Evolutionary conservation across 1,284 basidiomycete species (phyloP), one percentile per base, ranked within the genome.

Genomic region (Pascua sp.): DNA sequence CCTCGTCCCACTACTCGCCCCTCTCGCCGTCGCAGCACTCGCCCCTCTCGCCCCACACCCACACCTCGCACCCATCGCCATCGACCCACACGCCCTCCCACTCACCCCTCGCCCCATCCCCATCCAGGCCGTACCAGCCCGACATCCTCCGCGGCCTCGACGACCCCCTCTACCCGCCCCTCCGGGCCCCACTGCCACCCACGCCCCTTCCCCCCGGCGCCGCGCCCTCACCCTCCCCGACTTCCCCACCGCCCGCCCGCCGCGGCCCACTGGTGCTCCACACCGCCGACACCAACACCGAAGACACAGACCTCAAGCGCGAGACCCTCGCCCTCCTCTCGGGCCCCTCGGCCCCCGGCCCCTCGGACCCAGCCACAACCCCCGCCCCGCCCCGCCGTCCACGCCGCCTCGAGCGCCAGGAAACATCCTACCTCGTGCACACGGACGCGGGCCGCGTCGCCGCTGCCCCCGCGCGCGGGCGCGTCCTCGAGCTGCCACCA

Each of bases 401-500:
- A 16, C 45, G 44, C 36, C 40, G 45, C 8, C 49, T 37, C 24
- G 40, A 18, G 2, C 18, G 59, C 8, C 62, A 60, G 4, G 51
- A 56, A 47, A 57, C 62, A 48, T 64, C 69, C 37, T 72, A 68
- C 52, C 61, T 74, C 48, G 66, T 76, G 7, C 74, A 76, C 63
- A 61, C 68, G 10, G 74, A 76, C 63, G 73, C 67, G 1, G 74
- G 74, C 2, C 56, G 72, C 12, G 58, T 71, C 8, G 44, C 47
- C 1, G 47, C 56, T 17, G 42, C 36, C 11, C 42, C 51, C 1
- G 42, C 32, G 11, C 13, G 36, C 32, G 17, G 40, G 7, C 59
- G 51, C 32, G 68, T 69, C 8, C 42, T 71, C 16, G 74, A 76
- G 56, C 59, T 76, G 43, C 74, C 74, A 18, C 74, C 74, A 7